Evolutionary conservation across 257 asterid genomes (phyloP).

Genomic region (Solanum tacnaense): DNA sequence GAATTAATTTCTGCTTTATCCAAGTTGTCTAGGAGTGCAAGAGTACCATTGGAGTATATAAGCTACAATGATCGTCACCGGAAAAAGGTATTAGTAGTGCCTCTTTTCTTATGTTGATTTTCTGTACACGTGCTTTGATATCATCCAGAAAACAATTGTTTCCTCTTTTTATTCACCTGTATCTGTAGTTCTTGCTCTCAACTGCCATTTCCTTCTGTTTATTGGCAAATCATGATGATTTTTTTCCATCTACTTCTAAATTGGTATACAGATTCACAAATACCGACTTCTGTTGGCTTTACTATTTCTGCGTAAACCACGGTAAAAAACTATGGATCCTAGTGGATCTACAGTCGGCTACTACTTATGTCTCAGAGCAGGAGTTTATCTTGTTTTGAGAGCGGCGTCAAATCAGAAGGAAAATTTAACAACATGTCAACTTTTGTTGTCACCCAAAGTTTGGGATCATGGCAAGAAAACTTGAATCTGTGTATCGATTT

Average conservation of each 20-base stretch:
- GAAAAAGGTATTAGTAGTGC: conserved; percentile 57
- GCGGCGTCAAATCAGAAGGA: background rate
- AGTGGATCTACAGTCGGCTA: background rate
- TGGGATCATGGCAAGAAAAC: background rate
- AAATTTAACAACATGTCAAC: background rate
- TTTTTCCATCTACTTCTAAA: background rate
- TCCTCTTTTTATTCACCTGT: background rate
- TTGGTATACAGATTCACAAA: background rate
- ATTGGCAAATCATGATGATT: background rate
- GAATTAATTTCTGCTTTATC: conserved; percentile 70
- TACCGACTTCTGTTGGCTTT: background rate
- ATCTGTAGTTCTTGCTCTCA: background rate
- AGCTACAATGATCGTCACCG: conserved; percentile 84
- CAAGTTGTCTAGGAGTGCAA: conserved; percentile 84
- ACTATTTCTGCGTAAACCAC: background rate
- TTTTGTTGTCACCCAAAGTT: background rate
- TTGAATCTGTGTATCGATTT: background rate
- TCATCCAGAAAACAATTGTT: background rate
- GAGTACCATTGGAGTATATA: conserved; percentile 90
- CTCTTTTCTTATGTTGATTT: background rate
- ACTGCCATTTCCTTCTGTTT: background rate
- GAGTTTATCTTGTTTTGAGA: background rate
- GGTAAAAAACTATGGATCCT: background rate
- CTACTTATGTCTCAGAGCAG: background rate
- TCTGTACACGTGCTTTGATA: background rate